These are phyloP conservation scores for Calocybe indica DNA, from an alignment of 768 basidiomycete species.

Conservation along the genomic window DNA sequence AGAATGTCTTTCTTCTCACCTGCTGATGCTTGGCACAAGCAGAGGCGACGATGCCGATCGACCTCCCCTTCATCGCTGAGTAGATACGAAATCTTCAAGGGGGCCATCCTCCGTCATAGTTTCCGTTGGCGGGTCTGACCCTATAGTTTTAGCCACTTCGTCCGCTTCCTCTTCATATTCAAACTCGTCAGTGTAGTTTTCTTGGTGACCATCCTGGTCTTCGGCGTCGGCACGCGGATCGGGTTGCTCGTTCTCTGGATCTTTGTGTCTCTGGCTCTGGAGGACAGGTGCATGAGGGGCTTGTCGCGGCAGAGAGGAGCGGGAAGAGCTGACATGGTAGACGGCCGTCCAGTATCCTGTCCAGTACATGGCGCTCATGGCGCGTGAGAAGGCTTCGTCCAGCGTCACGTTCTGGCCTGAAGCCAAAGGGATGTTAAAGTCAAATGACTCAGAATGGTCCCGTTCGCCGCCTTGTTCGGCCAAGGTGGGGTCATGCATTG, in stretches of 20 bases:
- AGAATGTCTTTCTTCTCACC: too few species aligned
- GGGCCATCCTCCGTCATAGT: conserved; percentile 21
- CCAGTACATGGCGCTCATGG: conserved; percentile 81
- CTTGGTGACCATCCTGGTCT: conserved; percentile 1
- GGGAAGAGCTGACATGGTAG: conserved; percentile 55
- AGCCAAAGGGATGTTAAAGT: background rate
- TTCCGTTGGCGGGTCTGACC: conserved; percentile 20
- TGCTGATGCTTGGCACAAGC: too few species aligned
- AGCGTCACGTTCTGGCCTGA: conserved; percentile 36
- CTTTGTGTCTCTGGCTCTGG: conserved; percentile 27
- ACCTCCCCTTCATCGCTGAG: conserved; percentile 25
- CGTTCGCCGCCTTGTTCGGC: background rate
- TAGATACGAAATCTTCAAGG: conserved; percentile 26
- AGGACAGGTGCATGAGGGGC: conserved; percentile 3
- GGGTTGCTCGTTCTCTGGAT: background rate
- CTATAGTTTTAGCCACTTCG: conserved; percentile 3
- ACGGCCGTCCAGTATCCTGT: conserved; percentile 83
- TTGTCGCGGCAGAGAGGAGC: background rate
- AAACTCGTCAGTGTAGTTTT: conserved; percentile 11
- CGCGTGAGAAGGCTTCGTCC: conserved; percentile 75
- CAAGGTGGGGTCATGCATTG: conserved; percentile 63
- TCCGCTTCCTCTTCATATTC: conserved; percentile 12
- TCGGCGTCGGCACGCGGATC: background rate
- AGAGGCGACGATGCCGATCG: too few species aligned
- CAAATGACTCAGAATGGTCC: background rate